Evolutionary conservation across 768 basidiomycete genomes (phyloP).

Genomic region (Brasilioporus rufonigricans): DNA sequence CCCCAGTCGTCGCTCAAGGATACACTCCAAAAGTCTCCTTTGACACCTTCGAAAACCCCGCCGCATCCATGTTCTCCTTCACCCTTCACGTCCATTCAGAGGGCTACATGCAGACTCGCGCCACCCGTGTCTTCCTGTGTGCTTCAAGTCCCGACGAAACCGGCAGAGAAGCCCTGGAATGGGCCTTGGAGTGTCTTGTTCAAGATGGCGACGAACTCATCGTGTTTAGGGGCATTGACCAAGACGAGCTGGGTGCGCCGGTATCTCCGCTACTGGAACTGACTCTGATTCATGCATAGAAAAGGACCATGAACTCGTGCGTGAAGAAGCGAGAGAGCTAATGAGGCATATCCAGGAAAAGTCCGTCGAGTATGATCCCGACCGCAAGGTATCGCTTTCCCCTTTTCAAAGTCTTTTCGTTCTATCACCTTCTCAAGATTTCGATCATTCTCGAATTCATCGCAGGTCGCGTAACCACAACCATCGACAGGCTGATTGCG

Average conservation of each 20-base stretch:
- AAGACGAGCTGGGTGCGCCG: conserved; percentile 72
- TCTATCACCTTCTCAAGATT: conserved; percentile 43
- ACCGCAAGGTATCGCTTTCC: conserved; percentile 59
- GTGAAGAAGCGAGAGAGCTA: conserved; percentile 84
- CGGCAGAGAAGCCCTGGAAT: conserved; percentile 85
- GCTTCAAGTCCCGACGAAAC: conserved; percentile 88
- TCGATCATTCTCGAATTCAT: conserved; percentile 93
- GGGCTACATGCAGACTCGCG: conserved; percentile 69
- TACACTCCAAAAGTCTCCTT: conserved; percentile 62
- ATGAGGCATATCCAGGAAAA: conserved; percentile 80
- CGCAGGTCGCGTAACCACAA: conserved; percentile 84
- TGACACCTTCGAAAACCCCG: conserved; percentile 83
- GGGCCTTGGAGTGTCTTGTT: conserved; percentile 82
- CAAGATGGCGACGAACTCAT: conserved; percentile 93
- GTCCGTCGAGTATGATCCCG: conserved; percentile 71
- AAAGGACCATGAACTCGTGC: conserved; percentile 70
- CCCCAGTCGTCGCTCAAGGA: conserved; percentile 29
- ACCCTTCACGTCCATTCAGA: conserved; percentile 83
- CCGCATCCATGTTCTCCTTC: conserved; percentile 82
- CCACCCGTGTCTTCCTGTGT: conserved; percentile 86
- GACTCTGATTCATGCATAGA: conserved; percentile 37
- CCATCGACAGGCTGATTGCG: conserved; percentile 89
- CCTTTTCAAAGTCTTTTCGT: not conserved
- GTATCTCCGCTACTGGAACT: not conserved
- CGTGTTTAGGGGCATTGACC: conserved; percentile 86